Conservation (phyloP, 257 asterid species). For the Solanum infundibuliforme region DNA sequence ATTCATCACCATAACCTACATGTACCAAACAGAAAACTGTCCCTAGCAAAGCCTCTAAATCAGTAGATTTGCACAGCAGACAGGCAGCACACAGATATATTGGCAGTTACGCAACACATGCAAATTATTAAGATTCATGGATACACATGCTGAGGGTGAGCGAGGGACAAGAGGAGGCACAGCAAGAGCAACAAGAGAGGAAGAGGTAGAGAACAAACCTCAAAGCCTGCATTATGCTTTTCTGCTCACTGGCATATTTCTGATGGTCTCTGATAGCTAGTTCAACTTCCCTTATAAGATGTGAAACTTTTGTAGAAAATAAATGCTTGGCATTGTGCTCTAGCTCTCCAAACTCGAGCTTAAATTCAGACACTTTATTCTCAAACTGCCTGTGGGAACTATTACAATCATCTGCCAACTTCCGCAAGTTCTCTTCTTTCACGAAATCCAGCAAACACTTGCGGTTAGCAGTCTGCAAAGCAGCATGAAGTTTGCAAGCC, state of each 20-base stretch:
- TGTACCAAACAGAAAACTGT: background rate
- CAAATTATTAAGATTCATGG: background rate
- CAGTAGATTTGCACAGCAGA: background rate
- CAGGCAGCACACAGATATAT: background rate
- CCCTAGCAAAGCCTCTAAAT: background rate
- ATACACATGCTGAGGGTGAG: background rate
- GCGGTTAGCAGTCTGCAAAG: conserved; percentile 47
- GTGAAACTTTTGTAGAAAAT: conserved; percentile 63
- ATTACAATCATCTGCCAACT: conserved; percentile 73
- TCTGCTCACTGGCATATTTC: conserved; percentile 58
- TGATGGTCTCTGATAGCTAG: conserved; percentile 59
- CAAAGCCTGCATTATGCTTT: conserved; percentile 88
- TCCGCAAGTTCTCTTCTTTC: conserved; percentile 76
- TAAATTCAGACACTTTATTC: conserved; percentile 74
- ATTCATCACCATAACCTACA: background rate
- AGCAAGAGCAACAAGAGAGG: background rate
- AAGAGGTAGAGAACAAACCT: conserved; percentile 36
- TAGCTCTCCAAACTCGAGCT: conserved; percentile 81
- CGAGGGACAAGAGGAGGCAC: background rate
- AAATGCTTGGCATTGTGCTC: conserved; percentile 63
- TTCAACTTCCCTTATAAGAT: conserved; percentile 61
- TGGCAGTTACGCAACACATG: background rate
- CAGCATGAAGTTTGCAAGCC: conserved; percentile 64
- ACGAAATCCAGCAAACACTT: conserved; percentile 80
- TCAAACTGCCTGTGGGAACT: conserved; percentile 88